Conservation (phyloP, 2,329 filamentous ascomycete species). For the Scolecobasidium constrictum region DNA sequence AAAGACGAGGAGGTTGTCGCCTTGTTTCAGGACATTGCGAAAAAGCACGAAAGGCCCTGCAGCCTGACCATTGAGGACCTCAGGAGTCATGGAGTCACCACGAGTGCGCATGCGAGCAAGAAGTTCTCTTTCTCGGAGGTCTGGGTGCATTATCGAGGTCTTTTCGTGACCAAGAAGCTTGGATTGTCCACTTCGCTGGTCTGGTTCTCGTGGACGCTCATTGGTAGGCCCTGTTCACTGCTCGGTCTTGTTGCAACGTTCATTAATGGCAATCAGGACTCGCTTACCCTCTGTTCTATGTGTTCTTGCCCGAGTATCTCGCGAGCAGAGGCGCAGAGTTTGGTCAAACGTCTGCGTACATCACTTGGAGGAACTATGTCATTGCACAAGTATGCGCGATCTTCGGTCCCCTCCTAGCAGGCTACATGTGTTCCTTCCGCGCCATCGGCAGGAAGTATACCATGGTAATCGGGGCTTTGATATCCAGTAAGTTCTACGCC, state of each 20-base stretch:
- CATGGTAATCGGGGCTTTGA: constrained; percentile 52
- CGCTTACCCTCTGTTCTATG: constrained; percentile 65
- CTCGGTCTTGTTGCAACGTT: too few species aligned
- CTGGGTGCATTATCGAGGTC: constrained; percentile 48
- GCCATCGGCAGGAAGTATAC: constrained; percentile 51
- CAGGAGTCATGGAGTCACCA: constrained; percentile 31
- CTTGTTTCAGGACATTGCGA: constrained; percentile 38
- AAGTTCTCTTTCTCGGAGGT: constrained; percentile 30
- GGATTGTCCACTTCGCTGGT: constrained; percentile 52
- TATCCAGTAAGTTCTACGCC: constrained; percentile 58
- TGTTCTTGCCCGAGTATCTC: constrained; percentile 59
- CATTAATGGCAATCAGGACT: too few species aligned
- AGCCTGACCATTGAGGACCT: constrained; percentile 40
- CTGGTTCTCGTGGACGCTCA: constrained; percentile 58
- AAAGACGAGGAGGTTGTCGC: constrained; percentile 40
- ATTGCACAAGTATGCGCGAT: constrained; percentile 57
- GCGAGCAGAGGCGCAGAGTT: constrained; percentile 46
- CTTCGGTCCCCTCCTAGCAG: constrained; percentile 58
- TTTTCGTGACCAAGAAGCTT: constrained; percentile 52
- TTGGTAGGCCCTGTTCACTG: too few species aligned
- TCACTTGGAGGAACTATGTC: constrained; percentile 62
- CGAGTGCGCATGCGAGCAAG: constrained; percentile 16
- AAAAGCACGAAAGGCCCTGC: constrained; percentile 42
- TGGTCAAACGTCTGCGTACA: constrained; percentile 41
- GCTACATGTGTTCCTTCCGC: constrained; percentile 49